Evolutionary conservation across 2,329 filamentous ascomycete genomes (phyloP).

Genomic region (Plectosphaerella cucumerina): DNA sequence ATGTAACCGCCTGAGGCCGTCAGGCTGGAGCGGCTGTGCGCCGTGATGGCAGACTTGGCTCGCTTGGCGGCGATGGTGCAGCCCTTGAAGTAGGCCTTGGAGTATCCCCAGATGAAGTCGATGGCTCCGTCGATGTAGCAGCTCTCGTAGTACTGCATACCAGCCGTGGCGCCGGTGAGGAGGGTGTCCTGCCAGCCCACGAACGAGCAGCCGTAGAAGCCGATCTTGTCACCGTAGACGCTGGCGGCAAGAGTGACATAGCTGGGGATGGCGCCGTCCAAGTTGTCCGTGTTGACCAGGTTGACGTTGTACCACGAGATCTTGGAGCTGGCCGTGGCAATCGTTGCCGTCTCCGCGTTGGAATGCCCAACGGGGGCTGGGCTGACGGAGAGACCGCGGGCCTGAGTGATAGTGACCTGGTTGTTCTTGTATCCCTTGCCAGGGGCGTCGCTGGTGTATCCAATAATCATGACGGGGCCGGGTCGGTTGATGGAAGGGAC

Average conservation of each 20-base stretch:
- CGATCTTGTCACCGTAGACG: constrained; percentile 32
- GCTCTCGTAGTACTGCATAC: constrained; percentile 40
- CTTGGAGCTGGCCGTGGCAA: constrained; percentile 33
- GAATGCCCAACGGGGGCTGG: constrained; percentile 18
- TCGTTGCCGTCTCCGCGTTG: constrained; percentile 48
- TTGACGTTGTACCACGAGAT: constrained; percentile 60
- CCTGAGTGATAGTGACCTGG: constrained; percentile 49
- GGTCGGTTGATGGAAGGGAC: constrained; percentile 46
- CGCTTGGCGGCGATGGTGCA: constrained; percentile 22
- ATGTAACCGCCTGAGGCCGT: constrained; percentile 40
- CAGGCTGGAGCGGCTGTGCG: constrained; percentile 33
- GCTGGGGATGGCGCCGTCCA: constrained; percentile 12
- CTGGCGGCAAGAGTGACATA: constrained; percentile 43
- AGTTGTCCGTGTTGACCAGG: constrained; percentile 28
- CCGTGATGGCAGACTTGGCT: constrained; percentile 31
- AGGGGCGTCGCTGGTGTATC: constrained; percentile 44
- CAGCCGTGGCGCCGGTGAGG: constrained; percentile 30
- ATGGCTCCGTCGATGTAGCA: constrained; percentile 41
- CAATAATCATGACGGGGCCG: constrained; percentile 51
- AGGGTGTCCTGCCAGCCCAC: constrained; percentile 47
- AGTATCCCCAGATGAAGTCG: constrained; percentile 38
- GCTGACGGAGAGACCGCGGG: constrained; percentile 23
- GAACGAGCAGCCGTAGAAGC: constrained; percentile 41
- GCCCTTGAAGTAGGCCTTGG: constrained; percentile 22
- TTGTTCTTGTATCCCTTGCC: constrained; percentile 49